Evolutionary conservation across 768 basidiomycete genomes (phyloP).

Genomic region (Clitopilus hobsonii): DNA sequence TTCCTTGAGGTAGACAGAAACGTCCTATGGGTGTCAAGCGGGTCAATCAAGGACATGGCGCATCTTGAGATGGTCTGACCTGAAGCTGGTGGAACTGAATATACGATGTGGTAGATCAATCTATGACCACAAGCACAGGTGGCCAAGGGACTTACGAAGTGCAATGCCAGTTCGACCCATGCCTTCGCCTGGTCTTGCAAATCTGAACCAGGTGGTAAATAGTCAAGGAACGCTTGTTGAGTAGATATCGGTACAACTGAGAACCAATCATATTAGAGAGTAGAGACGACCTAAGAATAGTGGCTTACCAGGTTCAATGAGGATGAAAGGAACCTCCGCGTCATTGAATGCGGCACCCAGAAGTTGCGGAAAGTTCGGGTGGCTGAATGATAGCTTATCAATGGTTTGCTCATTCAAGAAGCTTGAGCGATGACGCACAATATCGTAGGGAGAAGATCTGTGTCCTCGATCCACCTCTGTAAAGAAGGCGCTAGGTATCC

Average conservation of each 20-base stretch:
- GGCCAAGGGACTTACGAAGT: constrained; percentile 1
- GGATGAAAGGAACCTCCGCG: constrained; percentile 6
- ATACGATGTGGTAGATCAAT: too few species aligned
- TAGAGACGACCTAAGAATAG: too few species aligned
- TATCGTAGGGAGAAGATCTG: constrained; percentile 2
- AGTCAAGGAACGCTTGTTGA: constrained; percentile 6
- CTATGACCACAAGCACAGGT: neutral
- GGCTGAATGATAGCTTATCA: too few species aligned
- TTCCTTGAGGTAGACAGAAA: constrained; percentile 1
- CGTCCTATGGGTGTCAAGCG: neutral
- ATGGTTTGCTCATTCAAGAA: too few species aligned
- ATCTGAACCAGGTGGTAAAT: neutral
- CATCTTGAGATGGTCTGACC: neutral
- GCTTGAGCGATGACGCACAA: constrained; percentile 9
- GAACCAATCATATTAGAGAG: neutral
- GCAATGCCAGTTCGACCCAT: constrained; percentile 7
- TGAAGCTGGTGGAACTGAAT: constrained; percentile 7
- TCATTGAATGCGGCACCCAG: constrained; percentile 5
- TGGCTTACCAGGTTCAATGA: constrained; percentile 5
- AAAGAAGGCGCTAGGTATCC: too few species aligned
- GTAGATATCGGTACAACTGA: constrained; percentile 3
- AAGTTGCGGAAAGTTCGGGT: constrained; percentile 12
- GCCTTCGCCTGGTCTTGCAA: neutral
- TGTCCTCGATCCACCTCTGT: constrained; percentile 6
- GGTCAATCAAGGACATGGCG: neutral